Conservation (phyloP, 2,329 filamentous ascomycete species). For the Aspergillus vadensis region DNA sequence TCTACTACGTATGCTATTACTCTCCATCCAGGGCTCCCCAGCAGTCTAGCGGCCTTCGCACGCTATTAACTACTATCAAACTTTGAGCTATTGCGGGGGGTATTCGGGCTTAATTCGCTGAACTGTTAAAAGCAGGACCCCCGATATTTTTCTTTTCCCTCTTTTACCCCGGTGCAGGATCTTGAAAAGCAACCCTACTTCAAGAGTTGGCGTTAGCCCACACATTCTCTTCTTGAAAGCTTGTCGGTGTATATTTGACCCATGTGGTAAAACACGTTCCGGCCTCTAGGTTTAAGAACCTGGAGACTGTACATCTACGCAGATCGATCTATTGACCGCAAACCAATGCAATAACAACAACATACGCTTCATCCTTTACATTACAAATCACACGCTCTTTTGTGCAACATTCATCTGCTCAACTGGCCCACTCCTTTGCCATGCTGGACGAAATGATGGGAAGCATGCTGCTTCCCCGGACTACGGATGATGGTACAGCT, state of each 20-base stretch:
- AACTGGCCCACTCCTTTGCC: constrained; percentile 12
- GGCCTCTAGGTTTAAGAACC: constrained; percentile 9
- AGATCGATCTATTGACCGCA: background rate
- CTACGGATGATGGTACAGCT: constrained; percentile 19
- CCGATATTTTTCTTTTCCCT: background rate
- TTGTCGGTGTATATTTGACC: background rate
- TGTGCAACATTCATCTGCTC: background rate
- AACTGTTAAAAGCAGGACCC: constrained; percentile 1
- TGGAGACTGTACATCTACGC: background rate
- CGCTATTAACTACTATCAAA: constrained; percentile 21
- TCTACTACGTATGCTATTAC: background rate
- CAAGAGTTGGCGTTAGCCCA: background rate
- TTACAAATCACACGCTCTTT: constrained; percentile 19
- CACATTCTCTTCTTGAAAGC: background rate
- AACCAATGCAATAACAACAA: background rate
- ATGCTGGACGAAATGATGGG: constrained; percentile 20
- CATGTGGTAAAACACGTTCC: constrained; percentile 13
- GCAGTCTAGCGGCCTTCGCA: constrained; percentile 1
- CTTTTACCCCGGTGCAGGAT: background rate
- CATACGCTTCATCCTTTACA: background rate
- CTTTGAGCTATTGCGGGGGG: constrained; percentile 11
- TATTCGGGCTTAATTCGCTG: background rate
- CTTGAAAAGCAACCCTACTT: background rate
- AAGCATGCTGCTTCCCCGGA: constrained; percentile 23
- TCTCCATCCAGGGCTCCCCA: background rate